Base-by-base conservation (phyloP, 495 filamentous ascomycete genomes). In the Penicillium subrubescens region DNA sequence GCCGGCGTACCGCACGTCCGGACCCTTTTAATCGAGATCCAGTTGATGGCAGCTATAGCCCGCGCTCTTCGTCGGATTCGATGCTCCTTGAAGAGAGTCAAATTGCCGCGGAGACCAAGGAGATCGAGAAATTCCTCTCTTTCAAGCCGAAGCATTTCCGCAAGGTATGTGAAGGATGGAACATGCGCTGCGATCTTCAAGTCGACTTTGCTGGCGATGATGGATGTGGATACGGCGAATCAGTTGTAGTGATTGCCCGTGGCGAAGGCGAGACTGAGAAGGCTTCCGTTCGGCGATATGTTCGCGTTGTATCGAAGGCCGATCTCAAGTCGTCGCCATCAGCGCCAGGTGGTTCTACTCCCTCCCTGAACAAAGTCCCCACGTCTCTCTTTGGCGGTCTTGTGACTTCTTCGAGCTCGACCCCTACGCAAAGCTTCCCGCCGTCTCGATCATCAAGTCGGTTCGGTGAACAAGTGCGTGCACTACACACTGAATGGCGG, bases 131-230 rank as follows among this genome's bases (percentile, higher is more conserved):
- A 44, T 97, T 90, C 67, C 76, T 93, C 23, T 79, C 79, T 7
- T 88, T 89, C 71, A 92, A 84, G 68, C 94, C 93, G 17, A 84
- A 86, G 41, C 86, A 93, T 65, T 97, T 94, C 76, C 88, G 85
- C 27, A 91, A 89, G 67, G 78, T 87, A 8, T 97, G 91, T 75
- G 80, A 89, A 58, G 89, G 90, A 4, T 98, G 96, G 95, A 90
- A 97, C 67, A 98, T 98, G 94, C 86, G 88, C 58, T 87, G 93
- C 57, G 89, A 83, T 54, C 75, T 98, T 21, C 89, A 93, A 71
- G 91, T 97, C 8, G 95, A 99, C 73, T 99, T 97, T 77, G 90
- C 90, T 27, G 88, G 87, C 51, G 90, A 90, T 64, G 92, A 96
- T 75, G 84, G 88, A 17, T 77, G 81, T 51, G 87, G 87, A 14